These are phyloP conservation scores for Warburgia ugandensis DNA, from an alignment of 164 flowering plant species.

Conservation along the genomic window DNA sequence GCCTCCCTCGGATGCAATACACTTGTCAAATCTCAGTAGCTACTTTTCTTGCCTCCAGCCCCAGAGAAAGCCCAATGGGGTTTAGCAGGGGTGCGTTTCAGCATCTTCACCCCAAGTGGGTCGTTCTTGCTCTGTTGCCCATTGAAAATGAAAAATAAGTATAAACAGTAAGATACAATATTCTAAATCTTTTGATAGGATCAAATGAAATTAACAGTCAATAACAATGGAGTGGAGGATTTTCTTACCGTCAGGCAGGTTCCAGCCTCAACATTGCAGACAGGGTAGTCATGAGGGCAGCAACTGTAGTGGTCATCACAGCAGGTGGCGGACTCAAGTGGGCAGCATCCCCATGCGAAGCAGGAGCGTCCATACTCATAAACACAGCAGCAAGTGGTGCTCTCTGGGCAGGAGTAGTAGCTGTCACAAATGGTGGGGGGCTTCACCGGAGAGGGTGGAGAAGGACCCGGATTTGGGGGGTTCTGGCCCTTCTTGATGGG, in stretches of 20 bases:
- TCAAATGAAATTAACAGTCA: neutral
- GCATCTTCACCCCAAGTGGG: slow-evolving; percentile 67
- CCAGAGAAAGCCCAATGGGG: slow-evolving; percentile 36
- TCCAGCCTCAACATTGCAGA: slow-evolving; percentile 60
- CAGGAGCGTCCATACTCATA: slow-evolving; percentile 38
- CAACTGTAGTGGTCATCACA: slow-evolving; percentile 81
- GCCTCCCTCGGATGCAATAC: no score
- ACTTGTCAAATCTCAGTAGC: no score
- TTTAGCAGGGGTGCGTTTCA: slow-evolving; percentile 66
- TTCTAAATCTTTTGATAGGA: no score
- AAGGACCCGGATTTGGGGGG: slow-evolving; percentile 91
- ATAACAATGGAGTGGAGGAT: neutral
- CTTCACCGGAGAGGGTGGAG: slow-evolving; percentile 66
- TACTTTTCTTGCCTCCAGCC: slow-evolving; percentile 16
- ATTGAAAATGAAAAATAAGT: no score
- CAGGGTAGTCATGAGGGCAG: slow-evolving; percentile 88
- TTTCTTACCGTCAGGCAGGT: slow-evolving; percentile 53
- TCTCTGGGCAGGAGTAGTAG: slow-evolving; percentile 52
- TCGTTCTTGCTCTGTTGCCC: slow-evolving; percentile 72
- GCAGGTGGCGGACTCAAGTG: slow-evolving; percentile 84
- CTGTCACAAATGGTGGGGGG: slow-evolving; percentile 61
- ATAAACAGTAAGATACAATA: no score
- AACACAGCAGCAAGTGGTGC: slow-evolving; percentile 78
- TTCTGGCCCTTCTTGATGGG: slow-evolving; percentile 68
- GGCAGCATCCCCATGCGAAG: slow-evolving; percentile 95